Conservation (phyloP, 2,329 filamentous ascomycete species). For the Fusarium sp. region DNA sequence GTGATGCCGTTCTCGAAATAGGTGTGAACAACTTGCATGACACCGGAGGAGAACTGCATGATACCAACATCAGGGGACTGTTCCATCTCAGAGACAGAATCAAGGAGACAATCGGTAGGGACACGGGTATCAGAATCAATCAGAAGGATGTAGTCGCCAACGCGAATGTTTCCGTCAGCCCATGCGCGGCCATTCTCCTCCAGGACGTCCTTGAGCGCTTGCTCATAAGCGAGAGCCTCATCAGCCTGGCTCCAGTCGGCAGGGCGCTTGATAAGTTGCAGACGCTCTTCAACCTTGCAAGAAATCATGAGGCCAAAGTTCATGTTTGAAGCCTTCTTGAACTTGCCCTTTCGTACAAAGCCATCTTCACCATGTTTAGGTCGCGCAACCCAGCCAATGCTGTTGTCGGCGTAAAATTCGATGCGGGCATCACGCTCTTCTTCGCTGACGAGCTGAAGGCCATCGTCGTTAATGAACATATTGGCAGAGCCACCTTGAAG, state of each 20-base stretch:
- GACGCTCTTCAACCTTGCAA: constrained; percentile 77
- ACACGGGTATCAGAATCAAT: constrained; percentile 86
- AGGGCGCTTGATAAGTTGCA: constrained; percentile 68
- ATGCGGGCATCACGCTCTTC: constrained; percentile 73
- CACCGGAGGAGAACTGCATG: constrained; percentile 81
- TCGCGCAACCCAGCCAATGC: constrained; percentile 77
- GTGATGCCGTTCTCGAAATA: constrained; percentile 80
- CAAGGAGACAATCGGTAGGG: constrained; percentile 80
- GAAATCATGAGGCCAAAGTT: constrained; percentile 78
- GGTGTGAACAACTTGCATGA: constrained; percentile 82
- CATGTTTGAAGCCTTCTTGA: constrained; percentile 81
- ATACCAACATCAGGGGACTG: constrained; percentile 83
- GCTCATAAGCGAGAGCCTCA: constrained; percentile 75
- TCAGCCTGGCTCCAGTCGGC: constrained; percentile 76
- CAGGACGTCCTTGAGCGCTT: constrained; percentile 74
- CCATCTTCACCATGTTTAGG: constrained; percentile 74
- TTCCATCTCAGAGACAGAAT: constrained; percentile 86
- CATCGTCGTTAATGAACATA: constrained; percentile 82
- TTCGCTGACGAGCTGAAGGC: constrained; percentile 75
- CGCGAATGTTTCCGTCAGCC: constrained; percentile 87
- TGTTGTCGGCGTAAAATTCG: constrained; percentile 77
- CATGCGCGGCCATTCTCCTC: constrained; percentile 77
- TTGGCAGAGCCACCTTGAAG: constrained; percentile 83
- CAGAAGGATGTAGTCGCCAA: constrained; percentile 83
- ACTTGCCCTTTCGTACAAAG: constrained; percentile 74